phyloP scores from a whole-genome alignment of 768 basidiomycete species.

The Russula griseocarnosa region DNA sequence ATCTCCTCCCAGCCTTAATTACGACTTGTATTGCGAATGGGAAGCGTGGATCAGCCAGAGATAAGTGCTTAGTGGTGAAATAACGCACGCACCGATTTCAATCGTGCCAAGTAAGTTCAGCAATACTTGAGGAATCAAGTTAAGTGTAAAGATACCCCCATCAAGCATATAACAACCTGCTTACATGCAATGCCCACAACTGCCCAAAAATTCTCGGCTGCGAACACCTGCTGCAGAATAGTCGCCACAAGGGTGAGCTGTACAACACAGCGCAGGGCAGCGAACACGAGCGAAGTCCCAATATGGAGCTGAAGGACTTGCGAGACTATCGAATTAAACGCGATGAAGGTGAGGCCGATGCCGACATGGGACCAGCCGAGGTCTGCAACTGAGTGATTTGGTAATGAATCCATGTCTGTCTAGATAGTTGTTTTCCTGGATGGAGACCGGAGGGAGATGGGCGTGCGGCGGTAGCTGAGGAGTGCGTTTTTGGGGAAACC shows the following conservation, averaged over 20 bases:
- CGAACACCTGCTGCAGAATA: constrained; percentile 69
- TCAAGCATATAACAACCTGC: constrained; percentile 32
- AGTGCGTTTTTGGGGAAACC: neutral
- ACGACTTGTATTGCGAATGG: constrained; percentile 45
- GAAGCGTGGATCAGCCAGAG: neutral
- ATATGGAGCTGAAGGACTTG: constrained; percentile 61
- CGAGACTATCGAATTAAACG: constrained; percentile 67
- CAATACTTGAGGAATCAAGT: constrained; percentile 42
- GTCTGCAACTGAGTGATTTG: constrained; percentile 30
- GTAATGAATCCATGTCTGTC: constrained; percentile 35
- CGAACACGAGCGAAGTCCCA: constrained; percentile 60
- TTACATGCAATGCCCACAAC: constrained; percentile 70
- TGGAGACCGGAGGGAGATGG: neutral
- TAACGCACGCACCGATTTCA: constrained; percentile 57
- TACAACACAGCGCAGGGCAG: constrained; percentile 68
- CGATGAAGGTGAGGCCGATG: constrained; percentile 70
- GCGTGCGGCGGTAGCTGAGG: neutral
- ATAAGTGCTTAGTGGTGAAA: neutral
- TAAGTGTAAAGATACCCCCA: neutral
- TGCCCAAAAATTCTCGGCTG: constrained; percentile 67
- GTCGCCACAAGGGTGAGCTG: constrained; percentile 74
- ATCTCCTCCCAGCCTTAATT: constrained; percentile 74
- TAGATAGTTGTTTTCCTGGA: neutral
- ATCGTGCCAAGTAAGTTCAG: constrained; percentile 74
- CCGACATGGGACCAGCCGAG: constrained; percentile 73